A percentile compares a stretch with the other conserved stretches of the same genome.
Conservation (phyloP, 805 yeast species). For the Candida jianshihensis region DNA sequence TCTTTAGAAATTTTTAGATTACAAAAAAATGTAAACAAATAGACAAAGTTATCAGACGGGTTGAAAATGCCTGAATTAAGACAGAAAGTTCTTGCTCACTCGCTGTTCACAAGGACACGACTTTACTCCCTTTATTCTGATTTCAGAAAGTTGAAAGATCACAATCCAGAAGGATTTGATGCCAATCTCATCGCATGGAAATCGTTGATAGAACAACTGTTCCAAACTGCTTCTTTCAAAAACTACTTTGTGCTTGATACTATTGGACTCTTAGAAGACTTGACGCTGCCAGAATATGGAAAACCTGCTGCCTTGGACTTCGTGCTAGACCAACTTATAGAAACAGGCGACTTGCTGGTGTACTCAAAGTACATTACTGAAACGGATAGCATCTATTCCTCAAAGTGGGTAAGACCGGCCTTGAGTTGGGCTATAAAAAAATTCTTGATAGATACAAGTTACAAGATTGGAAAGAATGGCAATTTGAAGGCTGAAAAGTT, state of each 20-base stretch:
- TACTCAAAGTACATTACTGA: conserved; percentile 14
- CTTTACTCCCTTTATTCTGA: conserved; percentile 33
- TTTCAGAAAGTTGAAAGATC: conserved; percentile 28
- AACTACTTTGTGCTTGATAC: conserved; percentile 21
- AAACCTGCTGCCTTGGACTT: conserved; percentile 29
- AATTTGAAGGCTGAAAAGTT: conserved; percentile 14
- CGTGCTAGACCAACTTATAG: conserved; percentile 27
- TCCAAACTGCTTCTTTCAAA: conserved; percentile 6
- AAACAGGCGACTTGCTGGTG: conserved; percentile 23
- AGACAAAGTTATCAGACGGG: no score
- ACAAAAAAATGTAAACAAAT: neutral
- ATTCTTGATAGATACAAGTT: conserved; percentile 18
- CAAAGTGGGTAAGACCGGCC: conserved; percentile 18
- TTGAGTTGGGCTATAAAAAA: conserved; percentile 18
- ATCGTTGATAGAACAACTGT: conserved; percentile 18
- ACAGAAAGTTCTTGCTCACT: conserved; percentile 14
- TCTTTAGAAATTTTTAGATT: no score
- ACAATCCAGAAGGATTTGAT: conserved; percentile 34
- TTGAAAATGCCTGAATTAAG: conserved; percentile 8
- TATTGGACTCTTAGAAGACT: conserved; percentile 19
- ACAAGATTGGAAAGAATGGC: conserved; percentile 11
- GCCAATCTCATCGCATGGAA: conserved; percentile 35
- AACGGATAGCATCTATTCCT: conserved; percentile 16
- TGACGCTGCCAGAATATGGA: conserved; percentile 25
- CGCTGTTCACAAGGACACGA: conserved; percentile 27